Evolutionary conservation across 176 grass and related monocot genomes (phyloP), one percentile per base, ranked within the genome.

Genomic region (Juncus effusus): DNA sequence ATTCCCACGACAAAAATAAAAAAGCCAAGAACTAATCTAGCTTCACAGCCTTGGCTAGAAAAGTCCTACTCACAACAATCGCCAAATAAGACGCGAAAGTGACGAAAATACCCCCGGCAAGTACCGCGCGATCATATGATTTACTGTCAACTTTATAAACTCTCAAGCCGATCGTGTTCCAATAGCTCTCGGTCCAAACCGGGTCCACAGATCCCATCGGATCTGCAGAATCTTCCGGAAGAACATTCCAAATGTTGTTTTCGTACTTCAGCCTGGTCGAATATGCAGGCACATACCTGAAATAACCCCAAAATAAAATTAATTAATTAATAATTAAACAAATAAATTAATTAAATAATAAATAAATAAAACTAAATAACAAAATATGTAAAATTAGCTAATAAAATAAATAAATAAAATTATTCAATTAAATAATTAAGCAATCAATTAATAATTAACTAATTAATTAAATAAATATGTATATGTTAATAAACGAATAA

Each of bases 151-250:
- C 88, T 3, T 76, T 76, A 53, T 90, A 93, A n/a, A 99, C 88
- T 73, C 83, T 88, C 44, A 99, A 79, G 7, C 80, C 74, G 54
- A 99, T 85, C 36, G 88, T 92, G 44, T 89, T 87, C 94, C 94
- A 99, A 85, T 19, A 99, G 76, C 94, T 99, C 77, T 99, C 85
- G 1, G 94, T 93, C 88, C 88, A 99, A 3, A 93, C 51, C n/a
- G 94, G 85, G 63, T 99, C 94, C 10, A 74, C 77, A 1, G 62
- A 74, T 36, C 78, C 79, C 83, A 82, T 76, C 13, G 78, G 73
- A 73, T 99, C 94, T 10, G 80, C 84, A 0, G 69, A 79, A 76
- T 84, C 86, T 3, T 60, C 76, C 54, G 85, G 85, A 59, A 87
- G 58, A 47, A 99, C 61, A 62, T 70, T 80, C 94, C 94, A 99